Base-by-base conservation (phyloP, 2,329 filamentous ascomycete genomes). In the Lomentospora prolificans region DNA sequence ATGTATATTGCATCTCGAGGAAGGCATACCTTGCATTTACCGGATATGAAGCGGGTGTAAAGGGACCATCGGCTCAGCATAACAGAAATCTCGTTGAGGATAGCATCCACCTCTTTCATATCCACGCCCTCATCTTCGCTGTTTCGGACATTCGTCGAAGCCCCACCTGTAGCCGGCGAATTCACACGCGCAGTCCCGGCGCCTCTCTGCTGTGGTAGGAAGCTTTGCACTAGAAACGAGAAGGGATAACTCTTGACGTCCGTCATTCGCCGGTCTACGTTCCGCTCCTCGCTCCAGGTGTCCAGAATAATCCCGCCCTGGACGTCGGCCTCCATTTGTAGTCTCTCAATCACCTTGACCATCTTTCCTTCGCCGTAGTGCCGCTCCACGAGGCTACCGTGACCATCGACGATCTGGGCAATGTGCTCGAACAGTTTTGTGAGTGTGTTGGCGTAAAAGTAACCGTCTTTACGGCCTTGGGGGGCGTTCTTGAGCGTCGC, bases 201-300 rank as follows among this genome's bases (percentile, higher is more conserved):
- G 4, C 81, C 75, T 58, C 85, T 85, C 57, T 89, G 86, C 28
- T 80, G 76, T 0, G 89, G 84, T 50, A 96, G 69, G 67, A 96
- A 96, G 72, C 91, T 96, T 70, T 96, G 91, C 0, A 97, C 91
- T 48, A 99, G 74, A 66, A 99, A 99, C 0, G 91, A 96, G 69
- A 96, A 99, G 0, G 94, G 91, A 66, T 99, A 99, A 56, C 91
- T 96, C 72, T 95, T 97, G 69, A 96, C 89, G 65, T 99, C 94
- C 2, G 89, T 97, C 59, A 99, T 75, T 65, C 87, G 89, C 63
- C 92, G 82, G 65, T 92, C 88, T 51, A 99, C 82, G 58, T 77
- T 81, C 58, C 90, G 81, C 66, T 97, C 92, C 61, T 99, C 94
- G 56, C 85, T 86, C 90, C 94, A 99, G 0, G 91, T 94, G 67